Conservation (phyloP, 108 stramenopile genomes). For the Skeletonema potamos region DNA sequence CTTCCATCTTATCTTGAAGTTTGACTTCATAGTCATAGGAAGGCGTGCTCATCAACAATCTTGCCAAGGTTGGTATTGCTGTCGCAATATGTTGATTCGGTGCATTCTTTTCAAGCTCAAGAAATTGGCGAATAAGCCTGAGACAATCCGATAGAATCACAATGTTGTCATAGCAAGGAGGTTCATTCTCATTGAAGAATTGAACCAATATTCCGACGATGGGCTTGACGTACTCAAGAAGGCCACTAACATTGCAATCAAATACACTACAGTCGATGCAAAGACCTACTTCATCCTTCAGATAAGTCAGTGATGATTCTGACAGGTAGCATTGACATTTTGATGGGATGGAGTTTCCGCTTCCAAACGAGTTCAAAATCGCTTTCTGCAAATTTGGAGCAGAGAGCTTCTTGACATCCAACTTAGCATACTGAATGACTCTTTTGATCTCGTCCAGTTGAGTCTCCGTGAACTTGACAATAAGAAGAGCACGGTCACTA, state of each 20-base stretch:
- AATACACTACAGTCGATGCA: not conserved
- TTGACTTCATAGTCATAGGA: not conserved
- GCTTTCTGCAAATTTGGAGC: not conserved
- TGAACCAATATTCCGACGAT: not conserved
- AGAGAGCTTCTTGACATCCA: not conserved
- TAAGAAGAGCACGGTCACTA: not conserved
- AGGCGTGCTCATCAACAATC: not conserved
- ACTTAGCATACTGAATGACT: not conserved
- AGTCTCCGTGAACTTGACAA: not conserved
- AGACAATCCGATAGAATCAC: not conserved
- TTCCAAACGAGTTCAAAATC: not conserved
- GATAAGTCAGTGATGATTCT: not conserved
- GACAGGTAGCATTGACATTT: not conserved
- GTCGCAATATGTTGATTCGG: not conserved
- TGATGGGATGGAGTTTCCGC: not conserved
- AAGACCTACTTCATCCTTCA: not conserved
- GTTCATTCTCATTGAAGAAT: not conserved
- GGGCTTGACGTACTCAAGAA: not conserved
- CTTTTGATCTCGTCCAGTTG: not conserved
- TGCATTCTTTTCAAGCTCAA: not conserved
- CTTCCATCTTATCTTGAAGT: not conserved
- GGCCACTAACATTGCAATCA: not conserved
- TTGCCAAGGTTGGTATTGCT: not conserved
- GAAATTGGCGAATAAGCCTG: not conserved
- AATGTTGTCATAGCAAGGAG: not conserved